Evolutionary conservation across 306 rosid genomes (phyloP).

Genomic region (Corylus avellana): DNA sequence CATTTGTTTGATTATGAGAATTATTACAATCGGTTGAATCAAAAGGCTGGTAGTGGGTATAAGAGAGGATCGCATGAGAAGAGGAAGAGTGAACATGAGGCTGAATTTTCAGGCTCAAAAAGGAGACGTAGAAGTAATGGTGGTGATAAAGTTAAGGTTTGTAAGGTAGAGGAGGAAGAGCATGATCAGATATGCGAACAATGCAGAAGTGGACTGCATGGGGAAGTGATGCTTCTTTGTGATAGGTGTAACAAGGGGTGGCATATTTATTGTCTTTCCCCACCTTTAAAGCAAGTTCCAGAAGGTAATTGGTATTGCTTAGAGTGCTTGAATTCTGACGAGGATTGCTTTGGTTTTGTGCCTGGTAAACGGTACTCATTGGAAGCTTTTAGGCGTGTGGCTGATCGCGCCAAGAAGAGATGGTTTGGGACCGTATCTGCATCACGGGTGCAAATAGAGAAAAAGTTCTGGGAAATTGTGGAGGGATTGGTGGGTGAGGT

Average conservation of each 20-base stretch:
- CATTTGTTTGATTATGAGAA: slow-evolving; percentile 82
- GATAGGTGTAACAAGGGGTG: slow-evolving; percentile 97
- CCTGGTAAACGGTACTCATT: slow-evolving; percentile 76
- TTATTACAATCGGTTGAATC: slow-evolving; percentile 52
- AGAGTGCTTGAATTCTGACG: slow-evolving; percentile 85
- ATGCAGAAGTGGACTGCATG: slow-evolving; percentile 93
- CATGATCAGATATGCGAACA: slow-evolving; percentile 94
- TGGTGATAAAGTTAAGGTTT: slow-evolving; percentile 44
- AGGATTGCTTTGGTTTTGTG: slow-evolving; percentile 92
- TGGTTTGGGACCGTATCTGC: slow-evolving; percentile 91
- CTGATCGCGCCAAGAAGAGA: slow-evolving; percentile 77
- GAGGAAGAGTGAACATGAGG: slow-evolving; percentile 38
- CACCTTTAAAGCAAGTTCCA: slow-evolving; percentile 84
- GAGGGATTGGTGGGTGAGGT: slow-evolving; percentile 94
- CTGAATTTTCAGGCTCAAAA: slow-evolving; percentile 42
- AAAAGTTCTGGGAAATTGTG: slow-evolving; percentile 95
- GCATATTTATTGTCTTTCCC: slow-evolving; percentile 94
- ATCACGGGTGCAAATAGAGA: slow-evolving; percentile 86
- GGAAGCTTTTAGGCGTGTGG: slow-evolving; percentile 83
- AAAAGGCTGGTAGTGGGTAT: slow-evolving; percentile 30
- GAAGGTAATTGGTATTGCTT: slow-evolving; percentile 93
- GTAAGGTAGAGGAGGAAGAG: slow-evolving; percentile 47
- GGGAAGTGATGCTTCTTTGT: slow-evolving; percentile 94
- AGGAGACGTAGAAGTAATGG: slow-evolving; percentile 46
- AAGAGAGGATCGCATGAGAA: slow-evolving; percentile 59